Base-by-base conservation (phyloP, 2,329 filamentous ascomycete genomes). In the Elsinoe australis region DNA sequence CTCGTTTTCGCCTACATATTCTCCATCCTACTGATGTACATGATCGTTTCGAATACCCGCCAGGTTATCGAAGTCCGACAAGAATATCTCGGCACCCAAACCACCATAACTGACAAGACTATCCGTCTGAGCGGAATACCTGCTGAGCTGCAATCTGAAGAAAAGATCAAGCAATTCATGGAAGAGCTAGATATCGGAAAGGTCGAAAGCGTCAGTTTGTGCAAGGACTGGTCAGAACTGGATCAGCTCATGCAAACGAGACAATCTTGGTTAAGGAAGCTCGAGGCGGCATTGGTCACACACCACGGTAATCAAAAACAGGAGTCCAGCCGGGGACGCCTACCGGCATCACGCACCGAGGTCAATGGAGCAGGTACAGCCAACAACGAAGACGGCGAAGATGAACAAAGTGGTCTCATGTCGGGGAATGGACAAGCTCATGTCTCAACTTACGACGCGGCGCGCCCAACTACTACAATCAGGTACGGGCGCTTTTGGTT, bases 1-100 rank as follows among this genome's bases (percentile, higher is more conserved):
- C 78, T 95, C 10, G 73, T 85, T n/a, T 98, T 98, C 58, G 86
- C 88, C 1, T 98, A 95, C 69, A 74, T 96, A 44, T 98, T 96
- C 64, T 90, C 84, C 4, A 79, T 72, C 1, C 68, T 96, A 33
- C 85, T 86, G 0, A 71, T 95, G 9, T 94, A 89, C 62, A 78
- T 90, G 56, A 80, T 96, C 58, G 80, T 90, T 51, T 76, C 76
- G 33, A 83, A 95, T 66, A 96, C 92, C 0, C 79, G 83, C 56
- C 83, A 81, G 51, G 83, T 98, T 46, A 94, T 96, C 54, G 78
- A 82, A 49, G 78, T 90, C 22, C 76, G 92, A 18, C 92, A 98
- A 64, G 81, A 88, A 51, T 98, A 95, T 61, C 75, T 98, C 7
- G 92, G 92, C 9, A 87, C 83, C 17, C 90, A 96, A 65, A 89